phyloP scores from a whole-genome alignment of 2,329 filamentous ascomycete genomes.

The Paecilomyces fulvus region DNA sequence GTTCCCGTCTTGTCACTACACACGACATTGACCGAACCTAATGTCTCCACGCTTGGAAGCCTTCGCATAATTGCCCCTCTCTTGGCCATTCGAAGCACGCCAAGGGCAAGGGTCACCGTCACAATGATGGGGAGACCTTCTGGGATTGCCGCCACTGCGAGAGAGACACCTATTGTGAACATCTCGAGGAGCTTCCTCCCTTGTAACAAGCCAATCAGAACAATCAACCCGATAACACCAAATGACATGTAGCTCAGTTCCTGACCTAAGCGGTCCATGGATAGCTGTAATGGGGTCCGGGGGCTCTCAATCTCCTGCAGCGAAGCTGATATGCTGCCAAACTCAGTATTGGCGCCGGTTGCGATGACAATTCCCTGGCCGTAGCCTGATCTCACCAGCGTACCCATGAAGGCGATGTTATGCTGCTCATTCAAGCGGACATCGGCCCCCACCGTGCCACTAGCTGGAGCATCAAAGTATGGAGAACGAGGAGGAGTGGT shows the following conservation, averaged over 20 bases:
- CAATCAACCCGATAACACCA: constrained; percentile 85
- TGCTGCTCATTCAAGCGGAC: constrained; percentile 64
- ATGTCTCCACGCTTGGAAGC: constrained; percentile 92
- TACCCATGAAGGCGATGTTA: constrained; percentile 98
- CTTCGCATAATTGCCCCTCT: constrained; percentile 90
- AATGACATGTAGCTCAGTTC: constrained; percentile 97
- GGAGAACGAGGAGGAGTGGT: constrained; percentile 43
- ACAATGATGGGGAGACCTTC: constrained; percentile 97
- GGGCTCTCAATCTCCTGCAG: constrained; percentile 93
- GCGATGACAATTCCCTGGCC: constrained; percentile 96
- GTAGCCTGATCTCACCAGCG: constrained; percentile 86
- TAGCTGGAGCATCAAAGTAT: constrained; percentile 50
- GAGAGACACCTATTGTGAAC: constrained; percentile 93
- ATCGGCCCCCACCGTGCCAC: constrained; percentile 53
- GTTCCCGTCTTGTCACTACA: constrained; percentile 98
- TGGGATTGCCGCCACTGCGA: constrained; percentile 92
- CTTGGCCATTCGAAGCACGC: constrained; percentile 92
- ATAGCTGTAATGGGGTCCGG: constrained; percentile 83
- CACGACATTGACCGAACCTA: constrained; percentile 98
- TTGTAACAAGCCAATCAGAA: constrained; percentile 79
- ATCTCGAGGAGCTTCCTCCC: constrained; percentile 87
- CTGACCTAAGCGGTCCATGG: constrained; percentile 95
- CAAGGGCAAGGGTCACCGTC: constrained; percentile 88
- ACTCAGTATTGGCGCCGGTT: constrained; percentile 87
- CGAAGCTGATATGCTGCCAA: constrained; percentile 90